phyloP scores from a whole-genome alignment of 257 asterid genomes.

The Solanum gandarillasii region DNA sequence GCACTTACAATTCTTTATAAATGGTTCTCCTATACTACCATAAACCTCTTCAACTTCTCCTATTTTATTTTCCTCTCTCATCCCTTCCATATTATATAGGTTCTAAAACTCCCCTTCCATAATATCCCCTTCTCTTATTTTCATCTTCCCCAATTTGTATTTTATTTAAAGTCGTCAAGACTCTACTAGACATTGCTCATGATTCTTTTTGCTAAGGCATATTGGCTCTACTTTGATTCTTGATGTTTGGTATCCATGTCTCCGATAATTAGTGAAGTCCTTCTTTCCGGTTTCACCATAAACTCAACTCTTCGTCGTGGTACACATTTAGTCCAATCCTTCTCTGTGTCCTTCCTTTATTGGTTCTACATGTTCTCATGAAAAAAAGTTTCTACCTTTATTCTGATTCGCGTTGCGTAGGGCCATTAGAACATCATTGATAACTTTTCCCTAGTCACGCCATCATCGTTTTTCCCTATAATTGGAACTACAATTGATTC shows the following conservation, averaged over 20 bases:
- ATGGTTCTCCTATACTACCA: not conserved
- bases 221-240: not conserved
- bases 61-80: not conserved
- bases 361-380: conserved; percentile 36
- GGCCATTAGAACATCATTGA: not conserved
- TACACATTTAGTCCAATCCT: conserved; percentile 31
- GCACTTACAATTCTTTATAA: not conserved
- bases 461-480: not conserved
- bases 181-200: not conserved
- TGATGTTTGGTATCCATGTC: conserved; percentile 12
- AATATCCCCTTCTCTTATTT: not conserved
- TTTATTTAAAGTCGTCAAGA: not conserved
- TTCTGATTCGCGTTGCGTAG: not conserved
- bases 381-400: not conserved
- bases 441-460: not conserved
- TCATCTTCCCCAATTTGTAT: not conserved
- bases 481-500: not conserved
- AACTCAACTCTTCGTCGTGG: conserved; percentile 32
- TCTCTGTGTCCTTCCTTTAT: conserved; percentile 32
- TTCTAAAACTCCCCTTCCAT: not conserved
- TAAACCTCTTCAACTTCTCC: not conserved
- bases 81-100: not conserved
- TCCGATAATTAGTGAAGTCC: conserved; percentile 22
- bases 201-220: not conserved
- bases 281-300: conserved; percentile 25